These are phyloP conservation scores for Sechiopsis laciniata DNA, from an alignment of 306 rosid species.

Conservation along the genomic window DNA sequence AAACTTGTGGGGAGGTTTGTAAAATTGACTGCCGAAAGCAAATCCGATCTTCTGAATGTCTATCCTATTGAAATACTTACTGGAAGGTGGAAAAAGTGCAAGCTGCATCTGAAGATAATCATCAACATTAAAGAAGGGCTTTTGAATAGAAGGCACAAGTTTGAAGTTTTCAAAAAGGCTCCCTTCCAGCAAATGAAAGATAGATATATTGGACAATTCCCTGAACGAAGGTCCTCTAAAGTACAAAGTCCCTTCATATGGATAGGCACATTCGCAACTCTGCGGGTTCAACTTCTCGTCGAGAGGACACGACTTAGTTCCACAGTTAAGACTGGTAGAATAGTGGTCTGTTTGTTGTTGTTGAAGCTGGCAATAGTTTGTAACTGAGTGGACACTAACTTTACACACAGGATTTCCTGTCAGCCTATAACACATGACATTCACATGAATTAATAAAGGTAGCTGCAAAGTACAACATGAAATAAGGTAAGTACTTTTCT, in stretches of 20 bases:
- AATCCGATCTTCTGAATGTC: constrained; percentile 74
- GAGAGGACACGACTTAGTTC: constrained; percentile 41
- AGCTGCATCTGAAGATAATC: constrained; percentile 77
- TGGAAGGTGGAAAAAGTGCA: constrained; percentile 68
- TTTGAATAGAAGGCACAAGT: constrained; percentile 54
- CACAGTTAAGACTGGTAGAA: constrained; percentile 64
- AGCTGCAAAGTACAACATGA: background rate
- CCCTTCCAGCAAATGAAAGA: constrained; percentile 63
- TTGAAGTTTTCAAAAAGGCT: constrained; percentile 52
- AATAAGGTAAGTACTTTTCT: no score
- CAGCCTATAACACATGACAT: constrained; percentile 46
- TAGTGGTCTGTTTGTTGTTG: constrained; percentile 43
- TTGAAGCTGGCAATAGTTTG: constrained; percentile 52
- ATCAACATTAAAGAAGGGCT: constrained; percentile 56
- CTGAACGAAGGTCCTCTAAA: constrained; percentile 78
- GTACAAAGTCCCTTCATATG: constrained; percentile 63
- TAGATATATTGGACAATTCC: constrained; percentile 46
- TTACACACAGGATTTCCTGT: constrained; percentile 76
- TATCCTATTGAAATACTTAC: constrained; percentile 51
- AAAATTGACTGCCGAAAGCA: constrained; percentile 58
- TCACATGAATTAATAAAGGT: constrained; percentile 21
- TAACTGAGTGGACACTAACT: constrained; percentile 25
- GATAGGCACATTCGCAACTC: constrained; percentile 83
- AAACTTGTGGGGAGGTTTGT: constrained; percentile 67
- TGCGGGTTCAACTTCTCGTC: constrained; percentile 73